Base-by-base conservation (phyloP, 371 early-diverging fungal genomes). In the Apophysomyces trapeziformis region DNA sequence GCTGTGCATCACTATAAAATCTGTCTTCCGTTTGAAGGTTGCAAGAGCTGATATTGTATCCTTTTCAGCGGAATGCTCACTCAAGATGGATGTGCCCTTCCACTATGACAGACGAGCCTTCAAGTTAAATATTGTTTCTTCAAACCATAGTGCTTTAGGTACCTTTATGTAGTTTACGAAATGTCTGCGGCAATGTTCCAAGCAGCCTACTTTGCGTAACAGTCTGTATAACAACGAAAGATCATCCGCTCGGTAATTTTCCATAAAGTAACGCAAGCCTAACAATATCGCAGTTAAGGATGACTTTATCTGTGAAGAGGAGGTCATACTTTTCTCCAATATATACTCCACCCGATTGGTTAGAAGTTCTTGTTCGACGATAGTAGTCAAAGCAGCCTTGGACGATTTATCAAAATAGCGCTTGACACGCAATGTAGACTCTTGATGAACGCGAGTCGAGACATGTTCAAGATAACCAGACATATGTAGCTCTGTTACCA, bases 331-430 rank as follows among this genome's bases (percentile, higher is more conserved):
- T 75, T 87, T 88, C 18, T 85, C 81, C 1, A 95, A 70, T 18
- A 96, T 83, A 41, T 74, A 66, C 41, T 84, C 81, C 0, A 89
- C 78, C 73, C 92, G 89, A 32, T 80, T 81, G 60, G 85, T 85
- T 21, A 95, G 65, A 38, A 95, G 78, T 65, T 90, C 89, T 13
- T 80, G 75, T 62, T 92, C 92, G 0, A 91, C 85, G 6, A 88
- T 87, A 7, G 81, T 68, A 21, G 91, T 81, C 39, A 95, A 62
- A 7, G 81, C 72, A 13, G 83, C 85, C 60, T 88, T 85, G 18
- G 94, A 86, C 0, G 96, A 89, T 73, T 94, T 91, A 61, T 87
- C 86, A 60, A 97, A 76, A 74, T 89, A 89, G 60, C 85, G 84
- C 65, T 86, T 85, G 61, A 96, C 69, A 37, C 81, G 80, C 38